These are phyloP conservation scores for Hypoxylon trugodes DNA, from an alignment of 495 filamentous ascomycete genomes.

Conservation along the genomic window DNA sequence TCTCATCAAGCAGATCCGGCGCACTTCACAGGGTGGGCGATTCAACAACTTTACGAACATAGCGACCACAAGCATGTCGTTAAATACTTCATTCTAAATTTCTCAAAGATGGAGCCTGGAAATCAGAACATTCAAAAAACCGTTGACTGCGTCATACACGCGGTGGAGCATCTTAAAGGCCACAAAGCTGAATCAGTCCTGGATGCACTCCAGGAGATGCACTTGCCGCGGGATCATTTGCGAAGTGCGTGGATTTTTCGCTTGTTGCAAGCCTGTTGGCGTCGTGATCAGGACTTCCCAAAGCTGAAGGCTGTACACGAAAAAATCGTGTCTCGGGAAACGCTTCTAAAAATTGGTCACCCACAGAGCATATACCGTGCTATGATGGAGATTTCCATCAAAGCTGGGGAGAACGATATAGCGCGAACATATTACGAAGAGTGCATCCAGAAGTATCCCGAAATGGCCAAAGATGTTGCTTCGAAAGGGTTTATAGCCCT, in stretches of 20 bases:
- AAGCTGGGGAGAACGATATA: conserved; percentile 43
- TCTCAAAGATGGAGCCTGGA: conserved; percentile 37
- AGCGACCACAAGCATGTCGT: conserved; percentile 45
- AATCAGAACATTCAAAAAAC: conserved; percentile 29
- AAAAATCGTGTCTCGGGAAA: conserved; percentile 9
- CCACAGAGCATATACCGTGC: conserved; percentile 44
- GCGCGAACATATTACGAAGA: conserved; percentile 41
- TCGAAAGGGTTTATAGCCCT: conserved; percentile 51
- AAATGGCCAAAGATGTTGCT: conserved; percentile 36
- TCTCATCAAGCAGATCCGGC: conserved; percentile 15
- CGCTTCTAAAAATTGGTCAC: conserved; percentile 34
- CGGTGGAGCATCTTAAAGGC: conserved; percentile 41
- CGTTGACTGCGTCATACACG: conserved; percentile 38
- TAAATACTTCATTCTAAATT: conserved; percentile 45
- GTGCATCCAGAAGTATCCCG: conserved; percentile 28
- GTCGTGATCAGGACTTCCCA: conserved; percentile 32
- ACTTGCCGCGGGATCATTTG: conserved; percentile 28
- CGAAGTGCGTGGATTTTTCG: conserved; percentile 46
- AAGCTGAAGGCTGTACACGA: conserved; percentile 44
- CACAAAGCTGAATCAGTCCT: conserved; percentile 39
- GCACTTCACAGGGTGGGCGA: conserved; percentile 39
- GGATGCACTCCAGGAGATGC: conserved; percentile 28
- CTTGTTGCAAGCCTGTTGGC: conserved; percentile 46
- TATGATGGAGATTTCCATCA: conserved; percentile 52
- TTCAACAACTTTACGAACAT: conserved; percentile 37